Conservation (phyloP, 2,329 filamentous ascomycete species). For the Epichloe sp. region DNA sequence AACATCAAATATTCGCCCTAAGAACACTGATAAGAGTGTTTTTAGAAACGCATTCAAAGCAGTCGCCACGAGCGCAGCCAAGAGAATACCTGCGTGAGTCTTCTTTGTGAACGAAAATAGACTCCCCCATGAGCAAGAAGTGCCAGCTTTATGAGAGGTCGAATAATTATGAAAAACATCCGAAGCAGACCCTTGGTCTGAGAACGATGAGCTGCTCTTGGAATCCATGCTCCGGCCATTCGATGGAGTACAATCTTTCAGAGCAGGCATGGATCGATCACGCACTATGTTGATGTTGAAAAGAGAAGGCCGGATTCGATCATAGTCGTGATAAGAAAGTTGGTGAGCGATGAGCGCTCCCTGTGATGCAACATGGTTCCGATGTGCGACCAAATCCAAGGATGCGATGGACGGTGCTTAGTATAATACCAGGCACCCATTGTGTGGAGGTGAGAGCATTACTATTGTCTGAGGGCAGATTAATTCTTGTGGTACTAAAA, state of each 20-base stretch:
- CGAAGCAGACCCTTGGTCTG: background rate
- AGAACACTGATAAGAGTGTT: conserved; percentile 53
- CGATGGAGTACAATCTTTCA: background rate
- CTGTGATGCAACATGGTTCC: background rate
- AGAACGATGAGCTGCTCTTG: background rate
- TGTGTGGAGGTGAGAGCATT: background rate
- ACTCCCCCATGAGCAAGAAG: conserved; percentile 20
- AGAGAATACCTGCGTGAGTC: conserved; percentile 41
- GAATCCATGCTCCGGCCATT: background rate
- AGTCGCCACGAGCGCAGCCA: conserved; percentile 41
- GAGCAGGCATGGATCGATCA: background rate
- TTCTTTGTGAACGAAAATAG: conserved; percentile 64
- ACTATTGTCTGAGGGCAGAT: background rate
- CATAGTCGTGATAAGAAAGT: background rate
- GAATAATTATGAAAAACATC: background rate
- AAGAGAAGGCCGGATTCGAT: background rate
- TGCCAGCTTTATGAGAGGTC: no score
- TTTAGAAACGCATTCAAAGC: conserved; percentile 47
- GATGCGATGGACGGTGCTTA: background rate
- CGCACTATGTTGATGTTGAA: background rate
- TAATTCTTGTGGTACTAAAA: background rate
- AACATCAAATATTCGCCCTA: conserved; percentile 62
- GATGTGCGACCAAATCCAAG: background rate
- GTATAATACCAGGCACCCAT: background rate
- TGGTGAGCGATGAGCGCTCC: no score